Base-by-base conservation (phyloP, 2,329 filamentous ascomycete genomes). In the Phialocephala subalpina region DNA sequence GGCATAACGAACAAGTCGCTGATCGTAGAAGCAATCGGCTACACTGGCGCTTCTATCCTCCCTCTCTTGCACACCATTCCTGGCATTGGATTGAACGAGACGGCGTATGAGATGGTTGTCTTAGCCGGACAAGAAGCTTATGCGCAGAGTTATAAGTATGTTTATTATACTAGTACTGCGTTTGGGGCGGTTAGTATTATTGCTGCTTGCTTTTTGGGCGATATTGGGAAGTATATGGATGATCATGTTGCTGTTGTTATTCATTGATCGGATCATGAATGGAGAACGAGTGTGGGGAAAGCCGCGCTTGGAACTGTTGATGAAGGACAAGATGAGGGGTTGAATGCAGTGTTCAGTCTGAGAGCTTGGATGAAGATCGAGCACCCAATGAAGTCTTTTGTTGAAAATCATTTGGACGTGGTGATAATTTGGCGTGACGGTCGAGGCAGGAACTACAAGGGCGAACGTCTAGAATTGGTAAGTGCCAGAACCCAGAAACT, bases 91-190 rank as follows among this genome's bases (percentile, higher is more conserved):
- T 80, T 80, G 1, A 82, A 83, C 40, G 80, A 83, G 29, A 79
- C 78, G 0, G 80, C 80, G 2, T 86, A 83, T 70, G 73, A 83
- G 60, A 81, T 78, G 65, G 80, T 90, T 18, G 81, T 90, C 0
- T 70, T 73, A 1, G 85, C 85, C 0, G 85, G 87, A 0, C 84
- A 87, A 69, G 72, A 84, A 60, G 86, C 87, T 0, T 90, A 83
- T 74, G 82, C 87, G 0, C 79, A 84, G 58, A 83, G 82, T 14
- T 91, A 90, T 69, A 83, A 84, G 57, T 88, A 81, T 73, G 86
- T 89, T 3, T 91, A 89, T 73, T 86, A 86, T 74, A 81, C 82
- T 35, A 88, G 86, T 73, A 88, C 90, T 73, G 87, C 83, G 0
- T 90, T 90, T 74, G 88, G 88, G 0, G 80, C 68, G 0, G 73